Conservation (phyloP, 2,329 filamentous ascomycete genomes). For the Gaeumannomyces tritici region DNA sequence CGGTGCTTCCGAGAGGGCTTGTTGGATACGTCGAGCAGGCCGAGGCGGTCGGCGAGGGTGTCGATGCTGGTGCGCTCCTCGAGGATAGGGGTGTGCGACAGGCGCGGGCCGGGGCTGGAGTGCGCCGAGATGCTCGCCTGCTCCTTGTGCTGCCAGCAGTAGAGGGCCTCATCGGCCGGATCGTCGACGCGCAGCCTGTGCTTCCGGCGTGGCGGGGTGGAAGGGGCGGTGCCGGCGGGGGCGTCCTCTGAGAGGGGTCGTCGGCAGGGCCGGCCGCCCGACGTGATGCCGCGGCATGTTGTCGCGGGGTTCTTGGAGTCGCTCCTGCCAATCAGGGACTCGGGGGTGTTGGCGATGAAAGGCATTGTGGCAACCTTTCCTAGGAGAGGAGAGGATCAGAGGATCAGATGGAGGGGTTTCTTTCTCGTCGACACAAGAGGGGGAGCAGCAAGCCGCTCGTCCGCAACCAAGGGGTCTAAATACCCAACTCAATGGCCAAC, state of each 20-base stretch:
- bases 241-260: conserved; percentile 52
- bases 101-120: conserved; percentile 33
- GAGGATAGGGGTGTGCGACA: conserved; percentile 40
- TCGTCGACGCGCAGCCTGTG: conserved; percentile 31
- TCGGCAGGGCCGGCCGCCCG: conserved; percentile 73
- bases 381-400: no score
- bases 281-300: conserved; percentile 83
- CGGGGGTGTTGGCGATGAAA: conserved; percentile 65
- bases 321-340: conserved; percentile 65
- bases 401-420: no score
- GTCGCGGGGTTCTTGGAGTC: conserved; percentile 78
- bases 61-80: conserved; percentile 72
- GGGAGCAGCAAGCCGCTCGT: no score
- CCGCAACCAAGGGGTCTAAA: no score
- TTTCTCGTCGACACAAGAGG: neutral
- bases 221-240: conserved; percentile 16
- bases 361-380: conserved; percentile 41
- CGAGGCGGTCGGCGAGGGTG: conserved; percentile 71
- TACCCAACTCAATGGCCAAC: no score
- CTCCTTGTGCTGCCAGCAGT: conserved; percentile 93
- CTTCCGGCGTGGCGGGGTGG: conserved; percentile 11
- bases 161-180: conserved; percentile 52
- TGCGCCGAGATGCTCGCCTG: conserved; percentile 52
- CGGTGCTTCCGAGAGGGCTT: conserved; percentile 21
- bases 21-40: conserved; percentile 57